phyloP scores from a whole-genome alignment of 2,329 filamentous ascomycete species.

The Xylariomycetidae sp. region DNA sequence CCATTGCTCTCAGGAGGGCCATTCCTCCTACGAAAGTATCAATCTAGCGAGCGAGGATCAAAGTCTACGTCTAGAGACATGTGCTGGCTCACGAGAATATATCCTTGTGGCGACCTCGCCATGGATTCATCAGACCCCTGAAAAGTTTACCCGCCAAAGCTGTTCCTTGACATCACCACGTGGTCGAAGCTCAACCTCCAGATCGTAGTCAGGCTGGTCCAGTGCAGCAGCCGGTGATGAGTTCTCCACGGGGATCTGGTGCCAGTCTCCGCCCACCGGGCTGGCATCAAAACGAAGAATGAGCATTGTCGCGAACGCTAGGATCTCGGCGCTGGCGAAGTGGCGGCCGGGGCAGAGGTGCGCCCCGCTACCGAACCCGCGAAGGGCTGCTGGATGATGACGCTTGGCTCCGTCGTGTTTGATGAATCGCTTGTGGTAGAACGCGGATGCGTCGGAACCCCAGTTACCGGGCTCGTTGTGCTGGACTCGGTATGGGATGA shows the following conservation, averaged over 20 bases:
- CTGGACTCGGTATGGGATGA: constrained; percentile 6
- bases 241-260: background rate
- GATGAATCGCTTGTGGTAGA: constrained; percentile 7
- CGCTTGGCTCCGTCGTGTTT: background rate
- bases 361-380: constrained; percentile 7
- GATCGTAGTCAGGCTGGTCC: constrained; percentile 1
- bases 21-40: too few relatives aligned
- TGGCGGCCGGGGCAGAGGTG: constrained; percentile 10
- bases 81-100: too few relatives aligned
- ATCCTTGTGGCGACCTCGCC: too few relatives aligned
- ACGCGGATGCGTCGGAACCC: constrained; percentile 4
- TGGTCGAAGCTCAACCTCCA: constrained; percentile 2
- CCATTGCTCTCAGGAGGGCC: too few relatives aligned
- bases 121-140: too few relatives aligned
- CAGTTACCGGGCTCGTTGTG: constrained; percentile 3
- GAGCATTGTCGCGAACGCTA: constrained; percentile 6
- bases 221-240: constrained; percentile 2
- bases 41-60: too few relatives aligned
- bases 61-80: too few relatives aligned
- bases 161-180: too few relatives aligned
- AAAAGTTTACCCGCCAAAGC: too few relatives aligned
- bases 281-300: constrained; percentile 5
- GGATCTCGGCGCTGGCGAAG: constrained; percentile 9
- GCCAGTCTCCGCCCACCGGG: constrained; percentile 1
- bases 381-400: constrained; percentile 7